phyloP scores from a whole-genome alignment of 2,329 filamentous ascomycete species.

The Leptographium procerum region DNA sequence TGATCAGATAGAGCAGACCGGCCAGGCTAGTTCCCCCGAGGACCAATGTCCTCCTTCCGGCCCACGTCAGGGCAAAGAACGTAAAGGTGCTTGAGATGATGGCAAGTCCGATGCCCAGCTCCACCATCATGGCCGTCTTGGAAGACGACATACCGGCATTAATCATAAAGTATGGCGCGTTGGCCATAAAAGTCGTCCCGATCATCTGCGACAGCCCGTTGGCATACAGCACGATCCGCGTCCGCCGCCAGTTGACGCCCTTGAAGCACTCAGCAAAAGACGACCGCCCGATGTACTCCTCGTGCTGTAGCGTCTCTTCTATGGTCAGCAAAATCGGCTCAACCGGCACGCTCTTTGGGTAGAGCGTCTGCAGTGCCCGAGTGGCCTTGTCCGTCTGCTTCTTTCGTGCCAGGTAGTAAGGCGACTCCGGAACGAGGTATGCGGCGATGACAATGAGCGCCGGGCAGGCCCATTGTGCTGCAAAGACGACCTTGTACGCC shows the following conservation, averaged over 20 bases:
- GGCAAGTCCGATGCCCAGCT: not conserved
- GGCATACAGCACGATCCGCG: slow-evolving; percentile 2
- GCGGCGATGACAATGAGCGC: not conserved
- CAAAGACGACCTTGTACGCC: not conserved
- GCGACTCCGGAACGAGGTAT: not conserved
- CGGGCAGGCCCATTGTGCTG: not conserved
- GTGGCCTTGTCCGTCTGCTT: not conserved
- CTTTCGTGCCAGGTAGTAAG: not conserved
- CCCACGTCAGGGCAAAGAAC: not conserved
- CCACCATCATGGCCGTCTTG: not conserved
- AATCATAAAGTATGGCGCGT: slow-evolving; percentile 3
- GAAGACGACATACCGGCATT: not conserved
- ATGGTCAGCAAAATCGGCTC: not conserved
- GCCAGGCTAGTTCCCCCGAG: not conserved
- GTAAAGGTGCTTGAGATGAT: not conserved
- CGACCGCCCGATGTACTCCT: not conserved
- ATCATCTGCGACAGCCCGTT: slow-evolving; percentile 1
- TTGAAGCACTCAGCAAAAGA: slow-evolving; percentile 2
- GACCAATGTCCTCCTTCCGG: not conserved
- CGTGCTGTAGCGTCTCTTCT: not conserved
- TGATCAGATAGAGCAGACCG: not conserved
- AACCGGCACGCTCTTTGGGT: no score
- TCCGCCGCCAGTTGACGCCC: slow-evolving; percentile 5
- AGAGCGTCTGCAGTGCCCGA: not conserved
- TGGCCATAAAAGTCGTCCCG: not conserved